A percentile compares a stretch with the other conserved stretches of the same genome.
Evolutionary conservation across 495 filamentous ascomycete species (phyloP).

Genomic region (Neurospora africana): DNA sequence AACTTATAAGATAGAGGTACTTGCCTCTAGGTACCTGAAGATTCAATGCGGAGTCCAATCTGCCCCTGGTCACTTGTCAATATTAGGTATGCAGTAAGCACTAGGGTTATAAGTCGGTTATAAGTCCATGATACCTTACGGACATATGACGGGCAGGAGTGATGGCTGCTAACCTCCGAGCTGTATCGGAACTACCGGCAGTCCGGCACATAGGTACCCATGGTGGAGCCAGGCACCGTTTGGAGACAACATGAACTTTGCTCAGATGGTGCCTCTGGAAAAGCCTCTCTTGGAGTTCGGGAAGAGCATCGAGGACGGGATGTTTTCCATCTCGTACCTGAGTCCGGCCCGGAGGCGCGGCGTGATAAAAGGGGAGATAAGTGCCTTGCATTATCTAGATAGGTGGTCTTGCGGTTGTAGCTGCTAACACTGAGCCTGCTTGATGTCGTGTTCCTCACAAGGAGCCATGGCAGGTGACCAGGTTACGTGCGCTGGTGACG

Average conservation of each 20-base stretch:
- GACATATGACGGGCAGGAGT: background rate
- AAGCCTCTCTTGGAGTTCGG: background rate
- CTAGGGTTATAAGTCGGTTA: background rate
- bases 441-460: no score
- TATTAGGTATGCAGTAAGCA: background rate
- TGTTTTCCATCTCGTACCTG: no score
- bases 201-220: background rate
- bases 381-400: no score
- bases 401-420: no score
- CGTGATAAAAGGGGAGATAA: no score
- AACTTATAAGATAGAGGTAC: background rate
- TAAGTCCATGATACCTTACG: background rate
- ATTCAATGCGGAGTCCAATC: background rate
- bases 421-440: no score
- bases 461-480: no score
- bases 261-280: background rate
- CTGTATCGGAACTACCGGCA: background rate
- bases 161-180: background rate
- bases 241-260: no score
- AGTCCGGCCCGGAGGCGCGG: no score
- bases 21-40: no score
- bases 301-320: no score
- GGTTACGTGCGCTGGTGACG: no score
- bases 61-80: background rate
- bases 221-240: background rate